These are phyloP conservation scores for Smallanthus sonchifolius DNA, from an alignment of 129 eudicot species.

Conservation along the genomic window DNA sequence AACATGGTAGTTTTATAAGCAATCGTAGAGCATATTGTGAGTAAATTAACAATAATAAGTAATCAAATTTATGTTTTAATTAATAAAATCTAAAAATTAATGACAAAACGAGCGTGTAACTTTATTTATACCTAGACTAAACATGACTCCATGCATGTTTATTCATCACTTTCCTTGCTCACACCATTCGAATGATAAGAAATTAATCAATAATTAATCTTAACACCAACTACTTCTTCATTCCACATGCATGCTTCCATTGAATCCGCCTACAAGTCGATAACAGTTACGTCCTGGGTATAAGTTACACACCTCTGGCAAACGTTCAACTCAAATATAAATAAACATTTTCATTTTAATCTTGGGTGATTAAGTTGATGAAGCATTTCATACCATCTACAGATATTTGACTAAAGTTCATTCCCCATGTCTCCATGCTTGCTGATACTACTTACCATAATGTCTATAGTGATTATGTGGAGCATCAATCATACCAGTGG, in stretches of 20 bases:
- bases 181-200: conserved; percentile 17
- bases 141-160: too few relatives aligned
- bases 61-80: neutral
- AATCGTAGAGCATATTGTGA: neutral
- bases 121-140: too few relatives aligned
- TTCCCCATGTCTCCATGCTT: conserved; percentile 1
- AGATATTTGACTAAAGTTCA: neutral
- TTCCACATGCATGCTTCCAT: conserved; percentile 32
- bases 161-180: neutral
- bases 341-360: neutral
- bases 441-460: conserved; percentile 1
- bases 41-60: neutral
- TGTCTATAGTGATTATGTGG: neutral
- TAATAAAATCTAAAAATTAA: too few relatives aligned
- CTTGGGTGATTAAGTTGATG: neutral
- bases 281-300: neutral
- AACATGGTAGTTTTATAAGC: neutral
- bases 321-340: neutral
- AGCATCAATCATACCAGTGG: conserved; percentile 4
- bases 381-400: neutral
- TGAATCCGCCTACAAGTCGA: conserved; percentile 1
- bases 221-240: conserved; percentile 20
- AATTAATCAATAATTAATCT: neutral
- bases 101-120: neutral
- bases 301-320: conserved; percentile 2